phyloP scores from a whole-genome alignment of 225 moss, liverwort and hornwort species.

The Pseudoscleropodium purum region DNA sequence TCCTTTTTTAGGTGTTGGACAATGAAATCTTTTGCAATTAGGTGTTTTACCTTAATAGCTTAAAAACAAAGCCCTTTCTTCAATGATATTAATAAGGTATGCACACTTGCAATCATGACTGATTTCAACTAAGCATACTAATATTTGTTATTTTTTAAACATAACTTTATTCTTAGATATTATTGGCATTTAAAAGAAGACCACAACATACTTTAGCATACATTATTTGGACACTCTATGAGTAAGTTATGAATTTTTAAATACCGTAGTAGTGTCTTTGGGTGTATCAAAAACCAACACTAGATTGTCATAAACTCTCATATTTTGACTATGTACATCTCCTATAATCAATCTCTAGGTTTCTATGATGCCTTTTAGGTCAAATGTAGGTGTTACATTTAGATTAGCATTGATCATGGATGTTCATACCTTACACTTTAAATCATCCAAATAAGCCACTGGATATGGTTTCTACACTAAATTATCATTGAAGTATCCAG shows the following conservation, averaged over 20 bases:
- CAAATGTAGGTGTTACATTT: not conserved
- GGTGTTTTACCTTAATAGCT: not conserved
- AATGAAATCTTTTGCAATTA: no score
- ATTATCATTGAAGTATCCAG: no score
- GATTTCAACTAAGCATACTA: rapidly evolving
- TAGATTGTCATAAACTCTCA: not conserved
- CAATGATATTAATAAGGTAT: not conserved
- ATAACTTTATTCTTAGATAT: not conserved
- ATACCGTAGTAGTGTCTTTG: rapidly evolving
- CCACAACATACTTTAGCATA: no score
- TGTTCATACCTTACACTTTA: rapidly evolving
- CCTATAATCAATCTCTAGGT: not conserved
- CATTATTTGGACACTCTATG: not conserved
- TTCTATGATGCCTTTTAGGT: not conserved
- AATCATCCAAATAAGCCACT: not conserved
- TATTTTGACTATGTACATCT: not conserved
- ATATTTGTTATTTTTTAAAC: not conserved
- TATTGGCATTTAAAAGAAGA: not conserved
- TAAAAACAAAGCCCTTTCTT: not conserved
- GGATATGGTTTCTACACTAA: not conserved
- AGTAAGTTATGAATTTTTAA: not conserved
- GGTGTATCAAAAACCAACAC: not conserved
- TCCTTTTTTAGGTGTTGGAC: no score
- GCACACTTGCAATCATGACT: rapidly evolving
- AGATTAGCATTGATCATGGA: not conserved